Evolutionary conservation across 163 green algal genomes (phyloP), one percentile per base, ranked within the genome.

Genomic region (Scenedesmus sp.): DNA sequence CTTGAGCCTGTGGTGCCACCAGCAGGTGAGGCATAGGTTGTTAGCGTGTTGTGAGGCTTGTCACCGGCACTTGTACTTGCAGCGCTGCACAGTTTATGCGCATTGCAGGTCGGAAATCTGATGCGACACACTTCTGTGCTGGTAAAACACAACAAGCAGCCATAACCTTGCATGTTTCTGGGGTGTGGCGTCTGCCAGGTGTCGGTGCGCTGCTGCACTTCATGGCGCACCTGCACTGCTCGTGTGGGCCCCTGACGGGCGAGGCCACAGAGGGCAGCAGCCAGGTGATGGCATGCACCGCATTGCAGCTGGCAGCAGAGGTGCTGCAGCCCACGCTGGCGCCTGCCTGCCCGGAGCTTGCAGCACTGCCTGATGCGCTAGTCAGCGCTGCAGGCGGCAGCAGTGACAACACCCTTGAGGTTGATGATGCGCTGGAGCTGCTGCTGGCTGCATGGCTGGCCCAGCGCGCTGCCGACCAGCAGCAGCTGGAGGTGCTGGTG

Each of bases 211-310:
- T 92, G 20, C 55, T 90, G 56, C 90, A 93, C 15, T 57, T 90
- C 20, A 59, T 90, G 67, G 90, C 90, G 26, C 64, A 90, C 16
- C 73, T 93, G 56, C 90, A 93, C 74, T 16, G 54, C 7, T 7
- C 20, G 0, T 90, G 83, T 77, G 90, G 90, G 0, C 90, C 90
- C 3, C 74, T 90, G 18, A 76, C 59, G 6, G 59, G 66, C 4
- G 90, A 93, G 74, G 84, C 82, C 8, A 90, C 84, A 16, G 83
- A 93, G 83, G 90, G 90, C 70, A 56, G 64, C 83, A 93, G 90
- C 74, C 56, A 90, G 74, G 83, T 93, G 57, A 2, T 90, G 18
- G 34, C n/a, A 15, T 59, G 90, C 57, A 74, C 84, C 55, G 90
- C 84, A 4, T n/a, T 62, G 52, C 60, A 89, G 66, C 70, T 91